Percentiles rank a stretch among this genome's conserved stretches.
These are phyloP conservation scores for Auriscalpium vulgare DNA, from an alignment of 768 basidiomycete genomes.

Conservation along the genomic window DNA sequence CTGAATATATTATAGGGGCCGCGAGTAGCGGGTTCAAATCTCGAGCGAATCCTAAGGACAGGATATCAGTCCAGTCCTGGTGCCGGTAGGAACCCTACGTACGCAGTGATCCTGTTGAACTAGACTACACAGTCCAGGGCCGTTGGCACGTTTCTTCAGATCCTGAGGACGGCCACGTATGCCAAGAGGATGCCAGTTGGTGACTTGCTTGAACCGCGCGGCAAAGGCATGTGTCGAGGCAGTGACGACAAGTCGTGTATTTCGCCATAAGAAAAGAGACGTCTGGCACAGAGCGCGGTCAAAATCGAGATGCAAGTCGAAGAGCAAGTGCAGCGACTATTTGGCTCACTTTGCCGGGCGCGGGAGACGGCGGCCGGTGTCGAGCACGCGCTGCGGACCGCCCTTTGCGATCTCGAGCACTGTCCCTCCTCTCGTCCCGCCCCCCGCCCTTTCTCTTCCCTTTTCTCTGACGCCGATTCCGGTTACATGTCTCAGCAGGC, in stretches of 20 bases:
- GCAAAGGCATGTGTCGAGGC: neutral
- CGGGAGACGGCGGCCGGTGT: neutral
- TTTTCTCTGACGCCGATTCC: neutral
- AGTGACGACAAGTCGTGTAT: neutral
- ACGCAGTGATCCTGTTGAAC: no score
- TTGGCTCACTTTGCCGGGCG: conserved; percentile 3
- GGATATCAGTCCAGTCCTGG: no score
- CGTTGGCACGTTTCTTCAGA: no score
- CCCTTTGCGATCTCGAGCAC: conserved; percentile 1
- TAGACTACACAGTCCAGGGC: no score
- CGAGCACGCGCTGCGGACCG: neutral
- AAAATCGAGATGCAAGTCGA: neutral
- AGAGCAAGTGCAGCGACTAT: neutral
- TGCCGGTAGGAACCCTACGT: no score
- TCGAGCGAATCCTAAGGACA: no score
- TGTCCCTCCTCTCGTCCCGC: neutral
- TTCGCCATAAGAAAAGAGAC: neutral
- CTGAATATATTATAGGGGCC: no score
- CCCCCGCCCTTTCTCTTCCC: neutral
- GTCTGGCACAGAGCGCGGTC: neutral
- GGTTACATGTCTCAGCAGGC: conserved; percentile 8
- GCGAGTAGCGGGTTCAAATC: no score
- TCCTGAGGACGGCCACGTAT: no score
- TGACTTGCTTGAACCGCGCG: no score
- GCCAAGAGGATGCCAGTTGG: no score